Percentiles rank a stretch among this genome's conserved stretches.
These are phyloP conservation scores for Neopestalotiopsis sp. DNA, from an alignment of 2,329 filamentous ascomycete species.

Conservation along the genomic window DNA sequence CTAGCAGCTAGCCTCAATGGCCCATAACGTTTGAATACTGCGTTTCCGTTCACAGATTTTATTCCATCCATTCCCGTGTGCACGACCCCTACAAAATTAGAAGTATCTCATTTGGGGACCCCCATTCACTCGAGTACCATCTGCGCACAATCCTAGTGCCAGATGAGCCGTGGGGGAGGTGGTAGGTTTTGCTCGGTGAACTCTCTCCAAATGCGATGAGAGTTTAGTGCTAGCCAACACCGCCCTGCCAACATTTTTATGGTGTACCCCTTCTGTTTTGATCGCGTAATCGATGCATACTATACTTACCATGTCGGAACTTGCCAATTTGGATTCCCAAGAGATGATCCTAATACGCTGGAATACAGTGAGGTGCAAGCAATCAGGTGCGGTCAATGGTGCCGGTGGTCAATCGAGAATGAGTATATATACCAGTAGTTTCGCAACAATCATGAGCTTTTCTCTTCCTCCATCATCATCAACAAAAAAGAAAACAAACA, in stretches of 20 bases:
- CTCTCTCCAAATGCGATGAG: not conserved
- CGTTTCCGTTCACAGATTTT: too few relatives aligned
- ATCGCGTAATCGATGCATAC: not conserved
- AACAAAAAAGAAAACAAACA: not conserved
- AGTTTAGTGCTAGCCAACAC: not conserved
- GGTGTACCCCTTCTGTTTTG: not conserved
- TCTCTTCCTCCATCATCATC: not conserved
- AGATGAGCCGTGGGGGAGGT: not conserved
- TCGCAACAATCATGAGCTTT: not conserved
- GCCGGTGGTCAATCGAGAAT: not conserved
- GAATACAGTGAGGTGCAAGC: not conserved
- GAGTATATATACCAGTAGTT: not conserved
- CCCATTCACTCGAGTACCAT: not conserved
- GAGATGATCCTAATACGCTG: not conserved
- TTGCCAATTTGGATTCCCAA: not conserved
- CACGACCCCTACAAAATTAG: not conserved
- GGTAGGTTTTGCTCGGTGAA: not conserved
- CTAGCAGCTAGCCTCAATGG: too few relatives aligned
- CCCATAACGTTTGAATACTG: too few relatives aligned
- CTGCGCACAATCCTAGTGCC: not conserved
- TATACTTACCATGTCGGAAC: not conserved
- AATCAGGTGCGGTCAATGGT: not conserved
- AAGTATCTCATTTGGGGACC: not conserved
- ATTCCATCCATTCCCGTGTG: not conserved
- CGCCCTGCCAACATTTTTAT: not conserved